phyloP scores from a whole-genome alignment of 345 rosid species.

The Pugionium cornutum region DNA sequence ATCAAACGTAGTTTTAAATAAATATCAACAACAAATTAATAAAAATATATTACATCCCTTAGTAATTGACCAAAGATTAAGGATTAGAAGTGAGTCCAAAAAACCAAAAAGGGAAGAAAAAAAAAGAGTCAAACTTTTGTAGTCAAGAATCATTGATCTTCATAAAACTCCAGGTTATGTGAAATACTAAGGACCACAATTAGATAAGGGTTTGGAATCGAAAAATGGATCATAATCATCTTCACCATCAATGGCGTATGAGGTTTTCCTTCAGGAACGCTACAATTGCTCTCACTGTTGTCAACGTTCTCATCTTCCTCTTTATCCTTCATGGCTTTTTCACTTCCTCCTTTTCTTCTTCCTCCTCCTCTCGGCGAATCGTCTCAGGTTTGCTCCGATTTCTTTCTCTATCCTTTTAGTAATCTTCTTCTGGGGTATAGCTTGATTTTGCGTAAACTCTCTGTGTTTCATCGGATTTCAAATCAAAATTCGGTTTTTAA shows the following conservation, averaged over 20 bases:
- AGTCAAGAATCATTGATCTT: slow-evolving; percentile 11
- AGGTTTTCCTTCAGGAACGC: slow-evolving; percentile 82
- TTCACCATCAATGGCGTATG: slow-evolving; percentile 55
- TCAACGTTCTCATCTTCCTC: slow-evolving; percentile 58
- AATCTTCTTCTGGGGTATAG: slow-evolving; percentile 16
- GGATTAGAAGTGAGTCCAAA: slow-evolving; percentile 1
- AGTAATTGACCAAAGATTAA: neutral
- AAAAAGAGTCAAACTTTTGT: slow-evolving; percentile 18
- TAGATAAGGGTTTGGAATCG: neutral
- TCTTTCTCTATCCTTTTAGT: neutral
- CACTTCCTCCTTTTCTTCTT: slow-evolving; percentile 50
- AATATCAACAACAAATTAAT: no score
- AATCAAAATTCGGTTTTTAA: slow-evolving; percentile 31
- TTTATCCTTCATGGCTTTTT: slow-evolving; percentile 63
- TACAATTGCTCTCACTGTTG: slow-evolving; percentile 56
- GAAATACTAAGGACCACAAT: slow-evolving; percentile 13
- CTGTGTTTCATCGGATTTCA: slow-evolving; percentile 2
- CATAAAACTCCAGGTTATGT: neutral
- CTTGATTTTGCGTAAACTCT: neutral
- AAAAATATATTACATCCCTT: no score
- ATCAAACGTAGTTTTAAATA: no score
- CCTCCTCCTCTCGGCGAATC: slow-evolving; percentile 39
- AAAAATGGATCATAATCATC: slow-evolving; percentile 29
- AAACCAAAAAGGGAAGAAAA: neutral
- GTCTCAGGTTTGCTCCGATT: slow-evolving; percentile 47